Conservation (phyloP, 106 monocot species). For the Phalaenopsis equestris region DNA sequence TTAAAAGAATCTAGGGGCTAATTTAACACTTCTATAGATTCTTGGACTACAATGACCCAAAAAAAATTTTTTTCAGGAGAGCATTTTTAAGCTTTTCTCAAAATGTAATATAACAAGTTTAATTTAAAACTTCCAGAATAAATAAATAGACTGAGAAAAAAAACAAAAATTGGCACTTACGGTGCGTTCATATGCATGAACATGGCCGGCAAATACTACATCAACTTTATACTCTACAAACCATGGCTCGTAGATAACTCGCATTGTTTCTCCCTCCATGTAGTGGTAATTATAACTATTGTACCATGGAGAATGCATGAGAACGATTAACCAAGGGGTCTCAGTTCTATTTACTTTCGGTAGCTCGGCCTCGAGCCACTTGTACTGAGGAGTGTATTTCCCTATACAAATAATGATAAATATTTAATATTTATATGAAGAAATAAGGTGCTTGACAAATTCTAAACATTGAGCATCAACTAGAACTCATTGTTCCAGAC, state of each 20-base stretch:
- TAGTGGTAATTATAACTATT: conserved; percentile 87
- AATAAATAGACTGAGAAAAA: not conserved
- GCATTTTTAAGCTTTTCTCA: too few relatives aligned
- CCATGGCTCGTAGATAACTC: conserved; percentile 74
- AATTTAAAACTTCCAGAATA: not conserved
- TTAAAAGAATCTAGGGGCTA: too few relatives aligned
- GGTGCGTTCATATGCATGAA: conserved; percentile 83
- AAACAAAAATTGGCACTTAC: conserved; percentile 22
- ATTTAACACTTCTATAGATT: too few relatives aligned
- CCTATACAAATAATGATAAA: conserved; percentile 24
- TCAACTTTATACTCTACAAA: conserved; percentile 83
- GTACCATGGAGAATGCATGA: conserved; percentile 80
- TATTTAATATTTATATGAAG: not conserved
- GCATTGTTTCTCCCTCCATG: conserved; percentile 87
- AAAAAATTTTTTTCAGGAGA: too few relatives aligned
- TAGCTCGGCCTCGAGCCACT: conserved; percentile 64
- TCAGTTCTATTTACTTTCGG: conserved; percentile 67
- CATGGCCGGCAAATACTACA: conserved; percentile 70
- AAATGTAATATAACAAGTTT: too few relatives aligned
- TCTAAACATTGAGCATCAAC: too few relatives aligned
- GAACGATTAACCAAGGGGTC: conserved; percentile 80
- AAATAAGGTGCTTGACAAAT: too few relatives aligned
- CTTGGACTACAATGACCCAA: too few relatives aligned
- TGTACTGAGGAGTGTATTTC: conserved; percentile 78
- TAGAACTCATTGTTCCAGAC: too few relatives aligned